phyloP scores from a whole-genome alignment of 108 stramenopile species.

The Nannochloropsis gaditana region DNA sequence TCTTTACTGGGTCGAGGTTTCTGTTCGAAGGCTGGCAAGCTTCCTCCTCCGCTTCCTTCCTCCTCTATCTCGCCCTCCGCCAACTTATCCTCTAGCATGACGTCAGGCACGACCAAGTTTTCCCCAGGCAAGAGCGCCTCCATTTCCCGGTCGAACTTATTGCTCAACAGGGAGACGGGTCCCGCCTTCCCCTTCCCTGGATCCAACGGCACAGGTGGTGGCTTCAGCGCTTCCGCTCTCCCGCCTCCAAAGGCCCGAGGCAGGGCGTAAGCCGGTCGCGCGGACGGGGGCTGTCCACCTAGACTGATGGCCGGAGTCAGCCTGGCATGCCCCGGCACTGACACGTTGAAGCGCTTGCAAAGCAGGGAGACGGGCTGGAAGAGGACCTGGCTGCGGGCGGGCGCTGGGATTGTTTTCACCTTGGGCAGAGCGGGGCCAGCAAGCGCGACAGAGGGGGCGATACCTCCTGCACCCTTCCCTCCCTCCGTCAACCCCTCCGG shows the following conservation, averaged over 20 bases:
- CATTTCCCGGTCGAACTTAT: slow-evolving; percentile 12
- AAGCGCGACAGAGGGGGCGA: not conserved
- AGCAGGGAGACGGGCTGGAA: not conserved
- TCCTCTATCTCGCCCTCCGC: not conserved
- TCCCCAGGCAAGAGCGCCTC: not conserved
- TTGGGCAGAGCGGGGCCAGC: not conserved
- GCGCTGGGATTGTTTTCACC: not conserved
- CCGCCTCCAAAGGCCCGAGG: not conserved
- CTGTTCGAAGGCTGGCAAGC: not conserved
- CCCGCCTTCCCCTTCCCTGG: not conserved
- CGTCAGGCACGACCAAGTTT: not conserved
- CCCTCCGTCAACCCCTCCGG: not conserved
- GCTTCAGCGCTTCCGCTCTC: not conserved
- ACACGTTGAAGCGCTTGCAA: not conserved
- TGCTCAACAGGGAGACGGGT: not conserved
- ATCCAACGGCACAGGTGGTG: not conserved
- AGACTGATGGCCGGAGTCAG: not conserved
- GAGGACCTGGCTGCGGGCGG: not conserved
- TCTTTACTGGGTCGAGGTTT: slow-evolving; percentile 1
- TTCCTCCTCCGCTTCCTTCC: not conserved
- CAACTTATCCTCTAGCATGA: not conserved
- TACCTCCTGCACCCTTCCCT: not conserved
- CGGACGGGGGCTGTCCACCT: not conserved
- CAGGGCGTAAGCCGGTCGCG: not conserved
- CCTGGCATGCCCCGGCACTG: not conserved